Base-by-base conservation (phyloP, 495 filamentous ascomycete genomes). In the Jackrogersella minutella region DNA sequence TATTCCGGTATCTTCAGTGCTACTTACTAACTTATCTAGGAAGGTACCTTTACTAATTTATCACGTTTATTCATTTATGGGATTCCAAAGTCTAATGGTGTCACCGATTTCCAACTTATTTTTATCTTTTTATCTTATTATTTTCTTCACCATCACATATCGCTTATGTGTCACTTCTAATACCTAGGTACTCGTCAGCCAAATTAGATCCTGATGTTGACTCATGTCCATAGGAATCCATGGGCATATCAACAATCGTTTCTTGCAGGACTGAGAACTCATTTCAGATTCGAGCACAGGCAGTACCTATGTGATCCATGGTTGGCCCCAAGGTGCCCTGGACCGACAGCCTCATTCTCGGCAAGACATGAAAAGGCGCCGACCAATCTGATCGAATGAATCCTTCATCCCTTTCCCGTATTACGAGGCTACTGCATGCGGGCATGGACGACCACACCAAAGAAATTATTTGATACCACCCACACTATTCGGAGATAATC, bases 381-480 rank as follows among this genome's bases (percentile, higher is more conserved):
- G 37, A 22, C 66, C 61, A 69, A 69, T 69, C 61, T 62, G 21
- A 55, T 69, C 61, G 51, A 65, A 65, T 60, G 37, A 59, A 54
- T 41, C 56, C 16, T 61, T 41, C 57, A 64, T 69, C 66, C 66
- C 66, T 69, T 65, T 69, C 19, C 66, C 44, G 66, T 69, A 72
- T 74, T 74, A 71, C 72, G 65, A 74, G 69, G 72, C 72, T 74
- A 69, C 64, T 74, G 72, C 72, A 74, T 74, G 70, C 70, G 58
- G 64, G 58, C 66, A 61, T 61, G 63, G 66, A 36, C 55, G 60
- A 58, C 46, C 53, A 55, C 66, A 73, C 69, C 70, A 70, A 69
- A 66, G 62, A 64, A 56, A 62, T 73, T 61, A 68, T 66, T 66
- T 61, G 64, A 70, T 74, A 59, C 69, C 36, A 72, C 69, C 64